These are phyloP conservation scores for Tetrahymena thermophila DNA, from an alignment of 73 alveolate genomes.

Conservation along the genomic window DNA sequence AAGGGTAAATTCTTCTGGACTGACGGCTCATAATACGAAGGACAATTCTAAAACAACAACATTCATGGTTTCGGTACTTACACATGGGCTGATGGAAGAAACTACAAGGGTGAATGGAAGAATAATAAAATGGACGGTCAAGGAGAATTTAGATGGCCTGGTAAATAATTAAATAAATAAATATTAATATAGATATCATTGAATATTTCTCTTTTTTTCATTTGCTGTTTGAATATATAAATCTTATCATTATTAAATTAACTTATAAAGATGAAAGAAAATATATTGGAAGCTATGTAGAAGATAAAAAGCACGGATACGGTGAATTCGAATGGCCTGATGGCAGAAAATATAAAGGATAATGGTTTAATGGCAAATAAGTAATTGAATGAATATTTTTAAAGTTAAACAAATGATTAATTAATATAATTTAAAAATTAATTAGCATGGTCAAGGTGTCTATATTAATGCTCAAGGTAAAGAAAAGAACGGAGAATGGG, in stretches of 20 bases:
- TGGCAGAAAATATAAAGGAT: neutral
- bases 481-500: constrained; percentile 60
- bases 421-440: constrained; percentile 13
- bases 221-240: neutral
- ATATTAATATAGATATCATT: too few relatives aligned
- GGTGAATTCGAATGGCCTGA: constrained; percentile 5
- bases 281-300: neutral
- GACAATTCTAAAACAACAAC: constrained; percentile 27
- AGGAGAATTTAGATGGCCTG: constrained; percentile 16
- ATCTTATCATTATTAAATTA: neutral
- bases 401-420: neutral
- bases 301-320: neutral
- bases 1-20: constrained; percentile 31
- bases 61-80: constrained; percentile 26
- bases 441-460: constrained; percentile 67
- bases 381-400: neutral
- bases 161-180: neutral
- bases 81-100: constrained; percentile 7
- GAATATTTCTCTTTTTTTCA: neutral
- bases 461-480: constrained; percentile 49
- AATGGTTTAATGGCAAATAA: neutral
- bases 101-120: constrained; percentile 37
- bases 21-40: constrained; percentile 36
- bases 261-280: neutral
- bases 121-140: constrained; percentile 19